These are phyloP conservation scores for Xylariaceae sp. DNA, from an alignment of 2,329 filamentous ascomycete species.

Conservation along the genomic window DNA sequence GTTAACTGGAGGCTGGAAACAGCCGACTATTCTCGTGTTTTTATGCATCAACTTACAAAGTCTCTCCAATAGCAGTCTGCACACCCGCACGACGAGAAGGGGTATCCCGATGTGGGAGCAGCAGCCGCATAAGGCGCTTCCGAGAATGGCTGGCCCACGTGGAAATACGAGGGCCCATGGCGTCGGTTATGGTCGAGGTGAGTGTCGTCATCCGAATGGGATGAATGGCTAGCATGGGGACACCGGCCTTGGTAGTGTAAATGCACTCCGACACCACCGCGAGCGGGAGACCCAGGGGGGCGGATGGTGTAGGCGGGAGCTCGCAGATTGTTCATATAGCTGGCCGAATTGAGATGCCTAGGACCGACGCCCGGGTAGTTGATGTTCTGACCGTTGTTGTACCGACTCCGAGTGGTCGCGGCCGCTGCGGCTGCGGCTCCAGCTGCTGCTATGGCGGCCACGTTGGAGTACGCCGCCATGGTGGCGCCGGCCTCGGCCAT, in stretches of 20 bases:
- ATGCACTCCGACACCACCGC: conserved; percentile 8
- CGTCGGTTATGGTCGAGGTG: not conserved
- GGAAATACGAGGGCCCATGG: not conserved
- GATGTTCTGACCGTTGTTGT: too few relatives aligned
- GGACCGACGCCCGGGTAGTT: too few relatives aligned
- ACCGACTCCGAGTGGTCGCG: conserved; percentile 1
- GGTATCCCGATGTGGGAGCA: conserved; percentile 5
- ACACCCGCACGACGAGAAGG: conserved; percentile 17
- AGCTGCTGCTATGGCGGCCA: conserved; percentile 1
- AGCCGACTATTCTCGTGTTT: too few relatives aligned
- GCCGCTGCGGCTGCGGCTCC: conserved; percentile 3
- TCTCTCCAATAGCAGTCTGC: conserved; percentile 23
- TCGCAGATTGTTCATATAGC: conserved; percentile 16
- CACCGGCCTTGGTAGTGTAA: conserved; percentile 14
- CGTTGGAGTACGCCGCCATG: not conserved
- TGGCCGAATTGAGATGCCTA: conserved; percentile 5
- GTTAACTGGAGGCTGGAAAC: not conserved
- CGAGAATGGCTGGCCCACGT: not conserved
- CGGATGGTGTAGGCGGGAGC: not conserved
- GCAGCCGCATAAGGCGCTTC: too few relatives aligned
- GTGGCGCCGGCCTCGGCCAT: conserved; percentile 1
- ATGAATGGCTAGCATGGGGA: conserved; percentile 1
- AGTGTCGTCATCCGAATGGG: not conserved
- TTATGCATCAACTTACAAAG: too few relatives aligned
- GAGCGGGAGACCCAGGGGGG: not conserved